Evolutionary conservation across 139 green algal species (phyloP).

Genomic region (Parachlorella kessleri): DNA sequence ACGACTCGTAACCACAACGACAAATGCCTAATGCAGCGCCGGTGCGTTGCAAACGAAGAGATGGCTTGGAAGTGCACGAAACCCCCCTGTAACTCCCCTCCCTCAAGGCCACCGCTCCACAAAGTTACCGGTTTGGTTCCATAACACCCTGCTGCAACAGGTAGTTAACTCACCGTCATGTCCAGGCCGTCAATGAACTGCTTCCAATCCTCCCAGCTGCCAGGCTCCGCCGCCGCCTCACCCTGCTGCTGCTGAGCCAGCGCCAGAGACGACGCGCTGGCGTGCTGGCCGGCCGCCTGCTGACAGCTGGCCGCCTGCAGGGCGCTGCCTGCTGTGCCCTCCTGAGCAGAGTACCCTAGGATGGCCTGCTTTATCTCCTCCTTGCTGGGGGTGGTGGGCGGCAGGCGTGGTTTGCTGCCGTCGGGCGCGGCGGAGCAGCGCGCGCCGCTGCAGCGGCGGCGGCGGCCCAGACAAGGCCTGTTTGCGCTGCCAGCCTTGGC

Average conservation of each 20-base stretch:
- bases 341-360: no score
- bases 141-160: no score
- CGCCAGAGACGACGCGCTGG: neutral
- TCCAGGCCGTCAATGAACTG: constrained; percentile 10
- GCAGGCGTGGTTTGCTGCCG: neutral
- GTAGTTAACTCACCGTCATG: constrained; percentile 14
- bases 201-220: constrained; percentile 24
- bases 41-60: no score
- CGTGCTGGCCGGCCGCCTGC: neutral
- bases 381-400: neutral
- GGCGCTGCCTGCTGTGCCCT: no score
- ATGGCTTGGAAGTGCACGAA: no score
- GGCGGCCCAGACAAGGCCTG: no score
- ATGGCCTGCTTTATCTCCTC: neutral
- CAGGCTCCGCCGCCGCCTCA: neutral
- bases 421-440: neutral
- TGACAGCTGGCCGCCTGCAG: neutral
- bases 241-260: neutral
- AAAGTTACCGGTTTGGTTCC: no score
- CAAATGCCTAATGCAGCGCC: no score
- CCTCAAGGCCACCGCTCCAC: no score
- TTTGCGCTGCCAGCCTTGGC: no score
- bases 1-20: no score
- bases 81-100: no score
- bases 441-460: neutral